Conservation (phyloP, 2,329 filamentous ascomycete species). For the Fusarium sp. region DNA sequence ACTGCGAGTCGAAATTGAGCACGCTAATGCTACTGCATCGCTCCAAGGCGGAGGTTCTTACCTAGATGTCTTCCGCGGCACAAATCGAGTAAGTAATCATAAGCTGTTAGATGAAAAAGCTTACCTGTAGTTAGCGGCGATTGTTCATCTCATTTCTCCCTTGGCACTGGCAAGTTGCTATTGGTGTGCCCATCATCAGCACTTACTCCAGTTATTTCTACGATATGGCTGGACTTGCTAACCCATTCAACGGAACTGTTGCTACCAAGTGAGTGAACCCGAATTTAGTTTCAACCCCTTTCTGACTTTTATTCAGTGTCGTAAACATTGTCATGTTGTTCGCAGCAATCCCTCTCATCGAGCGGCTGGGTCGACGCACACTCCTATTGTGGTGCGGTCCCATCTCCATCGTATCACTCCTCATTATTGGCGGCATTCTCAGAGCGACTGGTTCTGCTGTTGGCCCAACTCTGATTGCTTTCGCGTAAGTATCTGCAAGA, state of each 20-base stretch:
- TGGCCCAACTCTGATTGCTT: not conserved
- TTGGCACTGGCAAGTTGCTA: conserved; percentile 42
- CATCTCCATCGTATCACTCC: not conserved
- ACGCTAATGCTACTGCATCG: not conserved
- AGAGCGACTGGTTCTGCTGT: not conserved
- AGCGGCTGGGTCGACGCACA: conserved; percentile 6
- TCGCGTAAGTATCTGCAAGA: not conserved
- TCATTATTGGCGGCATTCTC: not conserved
- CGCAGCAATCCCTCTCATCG: conserved; percentile 23
- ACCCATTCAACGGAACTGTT: conserved; percentile 45
- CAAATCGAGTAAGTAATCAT: conserved; percentile 6
- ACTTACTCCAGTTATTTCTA: conserved; percentile 47
- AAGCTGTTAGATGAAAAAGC: not conserved
- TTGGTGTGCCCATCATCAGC: conserved; percentile 45
- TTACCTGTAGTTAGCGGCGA: not conserved
- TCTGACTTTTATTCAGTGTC: conserved; percentile 22
- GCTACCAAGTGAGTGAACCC: not conserved
- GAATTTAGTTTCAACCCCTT: conserved; percentile 6
- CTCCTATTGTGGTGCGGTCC: conserved; percentile 3
- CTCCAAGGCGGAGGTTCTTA: not conserved
- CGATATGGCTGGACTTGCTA: conserved; percentile 36
- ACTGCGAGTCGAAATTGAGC: not conserved
- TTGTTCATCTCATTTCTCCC: conserved; percentile 41
- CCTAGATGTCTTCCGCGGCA: conserved; percentile 15
- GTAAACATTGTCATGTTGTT: conserved; percentile 30